Evolutionary conservation across 805 yeast genomes (phyloP).

Genomic region (Diddensiella caesifluorescens): DNA sequence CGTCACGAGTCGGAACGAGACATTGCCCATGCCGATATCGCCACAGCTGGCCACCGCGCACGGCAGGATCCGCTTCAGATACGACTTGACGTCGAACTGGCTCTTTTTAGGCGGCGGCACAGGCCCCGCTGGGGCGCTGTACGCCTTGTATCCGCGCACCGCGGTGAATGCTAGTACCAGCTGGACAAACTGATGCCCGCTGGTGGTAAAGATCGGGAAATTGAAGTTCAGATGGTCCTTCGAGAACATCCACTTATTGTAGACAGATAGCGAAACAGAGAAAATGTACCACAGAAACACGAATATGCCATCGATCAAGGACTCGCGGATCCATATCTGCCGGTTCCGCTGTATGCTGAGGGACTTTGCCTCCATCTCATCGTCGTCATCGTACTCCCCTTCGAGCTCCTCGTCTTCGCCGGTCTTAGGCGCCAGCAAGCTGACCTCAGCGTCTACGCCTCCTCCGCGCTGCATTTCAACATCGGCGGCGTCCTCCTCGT

Average conservation of each 20-base stretch:
- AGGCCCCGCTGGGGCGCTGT: no score
- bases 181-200: slow-evolving; percentile 75
- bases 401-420: not conserved
- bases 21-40: slow-evolving; percentile 90
- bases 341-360: not conserved
- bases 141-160: no score
- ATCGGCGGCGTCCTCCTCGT: not conserved
- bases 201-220: slow-evolving; percentile 80
- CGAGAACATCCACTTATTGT: slow-evolving; percentile 98
- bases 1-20: slow-evolving; percentile 72
- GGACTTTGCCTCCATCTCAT: not conserved
- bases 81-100: slow-evolving; percentile 11
- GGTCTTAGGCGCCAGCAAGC: not conserved
- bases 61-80: slow-evolving; percentile 59
- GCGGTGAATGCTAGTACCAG: slow-evolving; percentile 42
- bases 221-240: slow-evolving; percentile 62
- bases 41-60: slow-evolving; percentile 86
- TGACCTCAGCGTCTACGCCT: not conserved
- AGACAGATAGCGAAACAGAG: slow-evolving; percentile 39
- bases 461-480: not conserved
- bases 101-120: no score
- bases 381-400: not conserved
- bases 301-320: slow-evolving; percentile 6
- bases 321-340: slow-evolving; percentile 3
- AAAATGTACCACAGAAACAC: slow-evolving; percentile 34